Conservation (phyloP, 176 grass and related monocot genomes). For the Miscanthus lutarioriparius region DNA sequence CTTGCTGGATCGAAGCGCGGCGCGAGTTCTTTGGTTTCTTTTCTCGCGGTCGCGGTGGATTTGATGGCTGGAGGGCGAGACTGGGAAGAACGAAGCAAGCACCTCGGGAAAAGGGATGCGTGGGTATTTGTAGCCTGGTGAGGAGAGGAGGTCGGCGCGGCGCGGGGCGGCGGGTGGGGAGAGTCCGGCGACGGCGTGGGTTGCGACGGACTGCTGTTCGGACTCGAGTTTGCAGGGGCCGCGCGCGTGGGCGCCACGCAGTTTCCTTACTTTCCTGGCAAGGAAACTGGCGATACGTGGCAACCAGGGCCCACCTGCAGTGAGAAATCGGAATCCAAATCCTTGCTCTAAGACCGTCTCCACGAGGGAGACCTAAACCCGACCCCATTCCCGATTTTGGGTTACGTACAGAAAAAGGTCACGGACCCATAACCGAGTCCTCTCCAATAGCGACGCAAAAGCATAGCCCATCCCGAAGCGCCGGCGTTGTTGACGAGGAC, state of each 20-base stretch:
- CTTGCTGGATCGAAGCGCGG: not conserved
- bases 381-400: too few relatives aligned
- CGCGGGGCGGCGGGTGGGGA: not conserved
- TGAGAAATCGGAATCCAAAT: not conserved
- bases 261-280: not conserved
- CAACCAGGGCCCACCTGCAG: not conserved
- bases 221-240: not conserved
- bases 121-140: constrained; percentile 8
- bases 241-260: not conserved
- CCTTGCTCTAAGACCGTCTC: too few relatives aligned
- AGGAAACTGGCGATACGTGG: not conserved
- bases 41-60: not conserved
- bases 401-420: too few relatives aligned
- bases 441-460: too few relatives aligned
- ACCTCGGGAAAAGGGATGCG: not conserved
- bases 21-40: constrained; percentile 14
- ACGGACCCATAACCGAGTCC: too few relatives aligned
- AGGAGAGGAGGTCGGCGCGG: not conserved
- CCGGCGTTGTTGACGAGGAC: too few relatives aligned
- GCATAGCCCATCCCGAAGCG: too few relatives aligned
- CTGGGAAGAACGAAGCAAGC: not conserved
- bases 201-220: not conserved
- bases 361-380: too few relatives aligned
- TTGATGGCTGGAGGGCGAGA: not conserved
- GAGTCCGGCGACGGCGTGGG: not conserved